Base-by-base conservation (phyloP, 2,329 filamentous ascomycete genomes). In the Aspergillus transmontanensis region DNA sequence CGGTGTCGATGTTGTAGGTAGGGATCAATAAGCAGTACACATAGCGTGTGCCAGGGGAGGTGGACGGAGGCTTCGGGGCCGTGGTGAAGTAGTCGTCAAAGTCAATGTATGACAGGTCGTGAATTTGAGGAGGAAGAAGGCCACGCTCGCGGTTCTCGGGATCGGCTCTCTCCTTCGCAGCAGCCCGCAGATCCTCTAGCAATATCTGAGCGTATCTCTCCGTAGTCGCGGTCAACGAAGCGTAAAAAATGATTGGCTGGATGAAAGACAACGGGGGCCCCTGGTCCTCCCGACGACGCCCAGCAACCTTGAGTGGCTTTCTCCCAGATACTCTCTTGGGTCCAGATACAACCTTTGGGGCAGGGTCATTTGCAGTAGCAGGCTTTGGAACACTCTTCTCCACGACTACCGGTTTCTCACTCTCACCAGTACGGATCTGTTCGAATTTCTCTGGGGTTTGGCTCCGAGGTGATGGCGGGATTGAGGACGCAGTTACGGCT, bases 1-100 rank as follows among this genome's bases (percentile, higher is more conserved):
- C 91, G 9, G 92, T 94, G 73, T 97, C 94, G 72, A 97, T 97
- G 73, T 98, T 96, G 82, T 97, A 98, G 66, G 91, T 94, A 0
- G 94, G 95, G 4, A 97, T 79, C 43, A 98, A 80, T 60, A 98
- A 84, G 45, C 96, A 83, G 78, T 98, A 99, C 70, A 97, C 89
- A 70, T 89, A 87, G 65, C 89, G 87, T 3, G 85, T 80, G 23
- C 80, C 79, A 26, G 74, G 74, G 6, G 73, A 71, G 16, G 78
- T 78, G n/a, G 83, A 77, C 1, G 81, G 75, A 30, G 81, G 73
- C 74, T 91, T 91, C 0, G 94, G 93, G 0, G 89, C 86, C 2
- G 85, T 86, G 62, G 96, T 88, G 74, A 98, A 98, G 78, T 90
- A 97, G 73, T 97, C 93, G 71, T 99, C 94, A 71, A 94, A 92